These are phyloP conservation scores for Volutella citrinella DNA, from an alignment of 2,329 filamentous ascomycete species.

Conservation along the genomic window DNA sequence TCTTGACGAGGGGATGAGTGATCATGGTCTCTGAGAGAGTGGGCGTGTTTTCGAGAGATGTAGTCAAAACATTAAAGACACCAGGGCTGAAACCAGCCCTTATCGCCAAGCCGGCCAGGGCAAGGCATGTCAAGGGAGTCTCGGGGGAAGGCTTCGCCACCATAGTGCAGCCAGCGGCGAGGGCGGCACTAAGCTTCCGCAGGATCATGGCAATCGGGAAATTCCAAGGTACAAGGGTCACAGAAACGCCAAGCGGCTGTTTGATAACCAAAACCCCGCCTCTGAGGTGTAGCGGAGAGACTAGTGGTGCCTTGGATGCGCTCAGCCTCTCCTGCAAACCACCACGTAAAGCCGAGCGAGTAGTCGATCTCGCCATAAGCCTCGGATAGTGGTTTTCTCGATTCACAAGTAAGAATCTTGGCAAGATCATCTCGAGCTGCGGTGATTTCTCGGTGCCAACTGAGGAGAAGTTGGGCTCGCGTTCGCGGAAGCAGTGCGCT, in stretches of 20 bases:
- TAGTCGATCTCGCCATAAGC: slow-evolving; percentile 55
- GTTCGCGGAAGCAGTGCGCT: not conserved
- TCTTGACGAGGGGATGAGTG: slow-evolving; percentile 46
- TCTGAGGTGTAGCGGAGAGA: slow-evolving; percentile 56
- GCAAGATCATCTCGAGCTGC: slow-evolving; percentile 36
- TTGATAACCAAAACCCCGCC: slow-evolving; percentile 70
- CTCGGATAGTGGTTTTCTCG: slow-evolving; percentile 55
- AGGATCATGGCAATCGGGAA: slow-evolving; percentile 54
- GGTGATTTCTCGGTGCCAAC: slow-evolving; percentile 36
- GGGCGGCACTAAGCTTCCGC: slow-evolving; percentile 48
- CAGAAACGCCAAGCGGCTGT: slow-evolving; percentile 34
- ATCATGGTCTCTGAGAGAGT: slow-evolving; percentile 44
- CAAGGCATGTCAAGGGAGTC: slow-evolving; percentile 70
- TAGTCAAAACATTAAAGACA: slow-evolving; percentile 55
- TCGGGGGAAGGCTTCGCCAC: slow-evolving; percentile 70
- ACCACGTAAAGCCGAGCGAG: slow-evolving; percentile 51
- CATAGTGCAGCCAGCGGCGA: slow-evolving; percentile 76
- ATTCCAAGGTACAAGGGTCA: slow-evolving; percentile 50
- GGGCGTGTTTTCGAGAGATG: slow-evolving; percentile 43
- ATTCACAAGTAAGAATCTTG: slow-evolving; percentile 43
- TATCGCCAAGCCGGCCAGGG: slow-evolving; percentile 63
- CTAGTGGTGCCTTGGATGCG: slow-evolving; percentile 55
- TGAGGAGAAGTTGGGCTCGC: not conserved
- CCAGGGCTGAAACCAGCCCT: slow-evolving; percentile 75
- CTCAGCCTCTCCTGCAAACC: slow-evolving; percentile 51